Percentiles rank a stretch among this genome's conserved stretches.
phyloP scores from a whole-genome alignment of 2,329 filamentous ascomycete genomes.

The Neofusicoccum umdonicola region DNA sequence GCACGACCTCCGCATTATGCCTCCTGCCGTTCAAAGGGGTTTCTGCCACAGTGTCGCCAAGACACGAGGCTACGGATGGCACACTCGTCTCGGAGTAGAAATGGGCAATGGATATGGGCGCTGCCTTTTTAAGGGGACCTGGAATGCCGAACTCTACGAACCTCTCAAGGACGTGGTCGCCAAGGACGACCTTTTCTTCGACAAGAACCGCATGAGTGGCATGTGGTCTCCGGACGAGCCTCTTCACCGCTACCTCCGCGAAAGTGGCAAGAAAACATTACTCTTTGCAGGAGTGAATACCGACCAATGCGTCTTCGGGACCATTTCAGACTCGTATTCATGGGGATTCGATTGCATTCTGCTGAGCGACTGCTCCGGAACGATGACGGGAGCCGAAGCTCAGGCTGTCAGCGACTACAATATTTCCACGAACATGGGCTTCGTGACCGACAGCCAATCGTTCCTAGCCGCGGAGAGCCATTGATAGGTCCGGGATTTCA shows the following conservation, averaged over 20 bases:
- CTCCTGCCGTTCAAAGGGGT: slow-evolving; percentile 41
- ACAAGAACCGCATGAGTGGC: slow-evolving; percentile 44
- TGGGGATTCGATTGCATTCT: slow-evolving; percentile 44
- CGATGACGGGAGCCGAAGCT: slow-evolving; percentile 40
- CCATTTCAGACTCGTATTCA: slow-evolving; percentile 42
- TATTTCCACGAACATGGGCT: slow-evolving; percentile 43
- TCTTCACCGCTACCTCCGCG: slow-evolving; percentile 40
- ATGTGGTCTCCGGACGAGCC: slow-evolving; percentile 42
- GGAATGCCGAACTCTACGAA: slow-evolving; percentile 44
- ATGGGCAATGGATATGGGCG: slow-evolving; percentile 39
- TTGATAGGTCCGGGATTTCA: not conserved
- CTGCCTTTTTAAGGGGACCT: slow-evolving; percentile 43
- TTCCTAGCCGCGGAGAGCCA: slow-evolving; percentile 21
- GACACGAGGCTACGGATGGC: slow-evolving; percentile 36
- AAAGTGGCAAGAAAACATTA: slow-evolving; percentile 42
- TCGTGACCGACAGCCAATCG: slow-evolving; percentile 38
- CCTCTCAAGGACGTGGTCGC: slow-evolving; percentile 37
- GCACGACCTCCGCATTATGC: slow-evolving; percentile 38
- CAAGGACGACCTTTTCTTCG: slow-evolving; percentile 43
- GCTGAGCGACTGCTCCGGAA: slow-evolving; percentile 41
- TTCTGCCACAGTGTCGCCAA: slow-evolving; percentile 33
- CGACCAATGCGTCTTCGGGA: slow-evolving; percentile 44
- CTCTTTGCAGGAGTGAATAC: slow-evolving; percentile 45
- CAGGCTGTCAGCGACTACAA: slow-evolving; percentile 42
- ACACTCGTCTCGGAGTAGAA: slow-evolving; percentile 39